Conservation (phyloP, 1,284 basidiomycete species). For the Leccinum insolens region DNA sequence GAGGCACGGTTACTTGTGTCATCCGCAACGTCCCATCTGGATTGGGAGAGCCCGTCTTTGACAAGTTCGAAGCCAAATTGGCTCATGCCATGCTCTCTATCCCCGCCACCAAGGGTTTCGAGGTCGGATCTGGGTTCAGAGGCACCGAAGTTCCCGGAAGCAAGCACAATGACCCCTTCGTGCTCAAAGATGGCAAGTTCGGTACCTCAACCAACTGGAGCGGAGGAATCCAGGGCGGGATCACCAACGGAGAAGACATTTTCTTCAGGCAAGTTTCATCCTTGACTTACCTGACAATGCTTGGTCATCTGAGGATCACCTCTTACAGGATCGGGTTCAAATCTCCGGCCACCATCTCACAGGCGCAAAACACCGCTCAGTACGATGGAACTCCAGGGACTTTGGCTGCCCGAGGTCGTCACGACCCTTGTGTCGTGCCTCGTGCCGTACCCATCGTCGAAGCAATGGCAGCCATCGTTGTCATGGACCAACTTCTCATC, state of each 20-base stretch:
- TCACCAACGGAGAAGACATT: slow-evolving; percentile 96
- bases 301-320: slow-evolving; percentile 10
- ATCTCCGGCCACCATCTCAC: slow-evolving; percentile 97
- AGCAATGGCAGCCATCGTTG: slow-evolving; percentile 94
- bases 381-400: slow-evolving; percentile 91
- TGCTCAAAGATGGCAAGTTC: slow-evolving; percentile 72
- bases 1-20: slow-evolving; percentile 96
- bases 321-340: slow-evolving; percentile 89
- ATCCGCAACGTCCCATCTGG: slow-evolving; percentile 90
- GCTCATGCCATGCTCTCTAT: slow-evolving; percentile 99
- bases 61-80: slow-evolving; percentile 97
- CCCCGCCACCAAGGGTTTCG: slow-evolving; percentile 98
- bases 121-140: slow-evolving; percentile 96
- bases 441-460: slow-evolving; percentile 98
- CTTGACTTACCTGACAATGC: not conserved
- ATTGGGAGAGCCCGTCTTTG: slow-evolving; percentile 96
- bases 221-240: slow-evolving; percentile 97
- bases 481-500: slow-evolving; percentile 91
- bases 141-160: slow-evolving; percentile 95
- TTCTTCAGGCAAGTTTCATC: slow-evolving; percentile 81
- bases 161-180: slow-evolving; percentile 92
- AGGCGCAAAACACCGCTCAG: slow-evolving; percentile 87
- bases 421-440: slow-evolving; percentile 98
- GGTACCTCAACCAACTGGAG: slow-evolving; percentile 95
- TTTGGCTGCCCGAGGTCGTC: slow-evolving; percentile 90